Conservation (phyloP, 2,329 filamentous ascomycete species). For the Colletotrichum salicis region DNA sequence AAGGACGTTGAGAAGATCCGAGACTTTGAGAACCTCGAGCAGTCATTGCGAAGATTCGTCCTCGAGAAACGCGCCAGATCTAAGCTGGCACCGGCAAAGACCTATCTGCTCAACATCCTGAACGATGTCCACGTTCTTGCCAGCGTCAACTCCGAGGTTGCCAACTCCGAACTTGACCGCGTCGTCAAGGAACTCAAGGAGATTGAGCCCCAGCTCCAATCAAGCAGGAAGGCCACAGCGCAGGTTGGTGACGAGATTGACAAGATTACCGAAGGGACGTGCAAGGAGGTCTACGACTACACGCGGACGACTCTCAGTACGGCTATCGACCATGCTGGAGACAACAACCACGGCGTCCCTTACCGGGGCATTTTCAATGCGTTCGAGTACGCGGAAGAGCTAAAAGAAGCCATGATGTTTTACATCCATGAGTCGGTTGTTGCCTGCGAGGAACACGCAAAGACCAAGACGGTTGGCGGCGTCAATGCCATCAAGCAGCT, state of each 20-base stretch:
- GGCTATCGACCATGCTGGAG: constrained; percentile 82
- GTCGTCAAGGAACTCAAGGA: constrained; percentile 83
- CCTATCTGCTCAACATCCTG: constrained; percentile 92
- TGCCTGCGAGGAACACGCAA: constrained; percentile 86
- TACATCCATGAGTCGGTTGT: constrained; percentile 84
- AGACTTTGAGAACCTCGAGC: constrained; percentile 90
- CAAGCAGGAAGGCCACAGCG: constrained; percentile 80
- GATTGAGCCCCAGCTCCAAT: constrained; percentile 86
- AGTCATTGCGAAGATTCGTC: constrained; percentile 90
- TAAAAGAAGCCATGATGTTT: constrained; percentile 91
- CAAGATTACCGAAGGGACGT: constrained; percentile 83
- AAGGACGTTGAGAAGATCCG: constrained; percentile 89
- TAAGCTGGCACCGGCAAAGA: constrained; percentile 94
- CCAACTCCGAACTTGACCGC: constrained; percentile 83
- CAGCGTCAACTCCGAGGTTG: constrained; percentile 87
- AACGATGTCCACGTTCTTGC: constrained; percentile 87
- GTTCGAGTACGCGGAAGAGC: constrained; percentile 92
- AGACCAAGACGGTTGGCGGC: constrained; percentile 78
- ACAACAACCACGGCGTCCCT: constrained; percentile 80
- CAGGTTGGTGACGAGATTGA: constrained; percentile 87
- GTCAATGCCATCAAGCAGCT: constrained; percentile 90
- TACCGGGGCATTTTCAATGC: constrained; percentile 88
- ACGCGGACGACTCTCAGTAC: constrained; percentile 79
- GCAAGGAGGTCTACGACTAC: constrained; percentile 85
- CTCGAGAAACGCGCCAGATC: constrained; percentile 95